These are phyloP conservation scores for Trichoderma oligosporum DNA, from an alignment of 2,329 filamentous ascomycete genomes.

Conservation along the genomic window DNA sequence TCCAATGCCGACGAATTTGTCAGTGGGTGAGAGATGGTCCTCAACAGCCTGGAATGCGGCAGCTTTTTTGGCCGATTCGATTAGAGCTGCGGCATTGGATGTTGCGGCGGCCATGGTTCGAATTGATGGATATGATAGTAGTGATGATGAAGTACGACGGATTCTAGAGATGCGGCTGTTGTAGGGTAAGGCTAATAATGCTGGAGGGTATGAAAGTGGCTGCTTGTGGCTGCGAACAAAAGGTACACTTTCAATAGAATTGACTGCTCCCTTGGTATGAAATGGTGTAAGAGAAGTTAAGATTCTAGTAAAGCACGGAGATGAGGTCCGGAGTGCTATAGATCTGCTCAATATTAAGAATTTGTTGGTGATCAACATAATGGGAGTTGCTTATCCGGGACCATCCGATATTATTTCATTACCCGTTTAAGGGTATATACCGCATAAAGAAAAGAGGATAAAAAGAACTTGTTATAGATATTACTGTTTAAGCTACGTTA, in stretches of 20 bases:
- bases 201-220: not conserved
- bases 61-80: constrained; percentile 71
- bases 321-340: not conserved
- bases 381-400: not conserved
- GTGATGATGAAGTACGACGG: not conserved
- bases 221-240: not conserved
- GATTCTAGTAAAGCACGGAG: not conserved
- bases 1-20: constrained; percentile 71
- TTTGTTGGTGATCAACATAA: not conserved
- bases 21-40: constrained; percentile 63
- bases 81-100: constrained; percentile 30
- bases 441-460: not conserved
- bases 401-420: not conserved
- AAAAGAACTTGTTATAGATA: no score
- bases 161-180: not conserved
- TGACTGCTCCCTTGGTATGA: not conserved
- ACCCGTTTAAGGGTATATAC: no score
- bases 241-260: not conserved
- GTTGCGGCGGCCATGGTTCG: not conserved
- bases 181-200: not conserved
- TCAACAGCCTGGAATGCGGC: constrained; percentile 71
- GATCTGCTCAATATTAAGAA: not conserved
- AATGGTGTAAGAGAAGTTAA: no score
- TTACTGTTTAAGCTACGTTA: no score
- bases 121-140: not conserved